Evolutionary conservation across 1,284 basidiomycete species (phyloP).

Genomic region (Puccinia polysora): DNA sequence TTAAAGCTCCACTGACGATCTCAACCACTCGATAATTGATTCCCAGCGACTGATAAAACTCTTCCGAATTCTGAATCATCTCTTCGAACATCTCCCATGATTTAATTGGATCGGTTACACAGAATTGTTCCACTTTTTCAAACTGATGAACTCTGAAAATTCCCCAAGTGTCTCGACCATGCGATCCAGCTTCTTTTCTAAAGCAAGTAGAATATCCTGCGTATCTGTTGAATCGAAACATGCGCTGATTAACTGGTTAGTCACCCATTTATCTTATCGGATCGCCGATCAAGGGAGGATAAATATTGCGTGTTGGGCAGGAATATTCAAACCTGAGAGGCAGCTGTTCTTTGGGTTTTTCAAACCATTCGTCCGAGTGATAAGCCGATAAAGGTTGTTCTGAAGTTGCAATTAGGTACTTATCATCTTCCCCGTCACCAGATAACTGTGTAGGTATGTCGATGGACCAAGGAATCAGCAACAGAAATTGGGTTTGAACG

Average conservation of each 20-base stretch:
- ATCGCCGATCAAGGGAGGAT: no score
- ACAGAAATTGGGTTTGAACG: no score
- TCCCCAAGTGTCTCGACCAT: slow-evolving; percentile 97
- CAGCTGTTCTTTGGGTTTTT: slow-evolving; percentile 80
- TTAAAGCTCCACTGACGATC: slow-evolving; percentile 95
- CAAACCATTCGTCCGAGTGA: slow-evolving; percentile 96
- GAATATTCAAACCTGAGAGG: slow-evolving; percentile 76
- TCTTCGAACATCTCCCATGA: slow-evolving; percentile 89
- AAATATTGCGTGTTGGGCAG: no score
- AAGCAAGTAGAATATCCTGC: slow-evolving; percentile 84
- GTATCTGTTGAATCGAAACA: no score
- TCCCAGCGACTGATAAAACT: slow-evolving; percentile 89
- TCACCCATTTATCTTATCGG: no score
- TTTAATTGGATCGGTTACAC: slow-evolving; percentile 90
- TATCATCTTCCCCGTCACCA: slow-evolving; percentile 75
- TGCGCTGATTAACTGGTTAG: no score
- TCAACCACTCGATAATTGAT: slow-evolving; percentile 86
- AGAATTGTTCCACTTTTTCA: slow-evolving; percentile 97
- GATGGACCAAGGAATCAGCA: neutral
- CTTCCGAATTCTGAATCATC: slow-evolving; percentile 85
- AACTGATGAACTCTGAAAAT: slow-evolving; percentile 99
- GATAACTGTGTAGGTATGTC: slow-evolving; percentile 61
- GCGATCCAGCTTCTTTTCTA: slow-evolving; percentile 95
- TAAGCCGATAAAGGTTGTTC: slow-evolving; percentile 96
- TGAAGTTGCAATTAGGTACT: slow-evolving; percentile 96